Percentiles rank a stretch among this genome's conserved stretches.
These are phyloP conservation scores for Psilocybe cubensis DNA, from an alignment of 768 basidiomycete genomes.

Conservation along the genomic window DNA sequence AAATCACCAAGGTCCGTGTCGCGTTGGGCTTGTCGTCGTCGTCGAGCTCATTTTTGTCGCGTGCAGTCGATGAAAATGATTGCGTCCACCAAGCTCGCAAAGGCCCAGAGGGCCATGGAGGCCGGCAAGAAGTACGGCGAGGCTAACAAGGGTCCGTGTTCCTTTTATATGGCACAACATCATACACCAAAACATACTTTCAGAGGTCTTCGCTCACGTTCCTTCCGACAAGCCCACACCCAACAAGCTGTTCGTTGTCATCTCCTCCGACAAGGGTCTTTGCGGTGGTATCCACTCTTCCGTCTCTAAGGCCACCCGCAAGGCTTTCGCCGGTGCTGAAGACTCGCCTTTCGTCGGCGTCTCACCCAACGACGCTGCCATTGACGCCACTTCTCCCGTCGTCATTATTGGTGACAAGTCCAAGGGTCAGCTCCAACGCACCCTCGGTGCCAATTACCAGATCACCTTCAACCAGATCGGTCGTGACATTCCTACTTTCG, in stretches of 20 bases:
- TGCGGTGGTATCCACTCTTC: conserved; percentile 99
- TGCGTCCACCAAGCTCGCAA: conserved; percentile 94
- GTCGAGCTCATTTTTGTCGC: neutral
- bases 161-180: conserved; percentile 8
- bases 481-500: conserved; percentile 95
- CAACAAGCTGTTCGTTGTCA: conserved; percentile 88
- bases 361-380: conserved; percentile 44
- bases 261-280: conserved; percentile 98
- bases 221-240: conserved; percentile 67
- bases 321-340: conserved; percentile 58
- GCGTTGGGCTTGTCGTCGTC: conserved; percentile 21
- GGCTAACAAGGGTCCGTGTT: conserved; percentile 80
- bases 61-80: conserved; percentile 97
- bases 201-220: conserved; percentile 89
- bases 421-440: conserved; percentile 86
- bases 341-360: conserved; percentile 52
- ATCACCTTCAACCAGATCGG: conserved; percentile 98
- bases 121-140: conserved; percentile 91
- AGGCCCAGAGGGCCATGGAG: conserved; percentile 93
- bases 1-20: conserved; percentile 95
- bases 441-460: conserved; percentile 63
- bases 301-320: conserved; percentile 87
- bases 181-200: neutral
- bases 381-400: conserved; percentile 67
- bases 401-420: conserved; percentile 97